Evolutionary conservation across 371 early-diverging fungal species (phyloP).

Genomic region (Coemansia sp.): DNA sequence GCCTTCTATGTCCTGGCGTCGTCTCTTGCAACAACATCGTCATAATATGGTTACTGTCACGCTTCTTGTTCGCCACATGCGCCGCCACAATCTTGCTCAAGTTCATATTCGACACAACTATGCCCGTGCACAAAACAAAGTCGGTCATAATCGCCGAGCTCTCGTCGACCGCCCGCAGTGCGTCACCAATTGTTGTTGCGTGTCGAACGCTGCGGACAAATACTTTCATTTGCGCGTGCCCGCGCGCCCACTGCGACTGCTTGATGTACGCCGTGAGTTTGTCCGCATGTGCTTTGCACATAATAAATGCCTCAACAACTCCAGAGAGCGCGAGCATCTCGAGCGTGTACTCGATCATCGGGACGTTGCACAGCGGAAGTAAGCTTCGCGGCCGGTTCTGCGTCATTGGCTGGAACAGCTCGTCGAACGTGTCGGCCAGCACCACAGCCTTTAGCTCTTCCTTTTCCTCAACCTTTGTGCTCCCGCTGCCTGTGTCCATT

Average conservation of each 20-base stretch:
- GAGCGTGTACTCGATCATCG: constrained; percentile 91
- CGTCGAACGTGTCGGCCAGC: constrained; percentile 88
- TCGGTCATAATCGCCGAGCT: constrained; percentile 78
- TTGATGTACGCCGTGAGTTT: constrained; percentile 79
- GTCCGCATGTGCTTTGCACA: constrained; percentile 82
- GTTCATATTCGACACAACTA: constrained; percentile 87
- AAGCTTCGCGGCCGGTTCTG: constrained; percentile 87
- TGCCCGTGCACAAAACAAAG: constrained; percentile 89
- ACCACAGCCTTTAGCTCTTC: constrained; percentile 77
- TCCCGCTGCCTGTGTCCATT: constrained; percentile 8
- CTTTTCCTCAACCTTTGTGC: constrained; percentile 26
- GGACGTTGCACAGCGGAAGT: constrained; percentile 90
- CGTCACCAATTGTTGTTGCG: constrained; percentile 88
- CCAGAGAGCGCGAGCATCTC: constrained; percentile 84
- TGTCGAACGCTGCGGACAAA: constrained; percentile 73
- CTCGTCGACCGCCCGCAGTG: constrained; percentile 85
- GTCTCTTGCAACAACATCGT: constrained; percentile 84
- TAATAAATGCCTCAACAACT: constrained; percentile 82
- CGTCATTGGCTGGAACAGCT: constrained; percentile 86
- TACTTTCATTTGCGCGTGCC: constrained; percentile 66
- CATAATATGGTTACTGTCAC: constrained; percentile 89
- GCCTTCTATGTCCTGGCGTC: constrained; percentile 55
- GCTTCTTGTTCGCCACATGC: constrained; percentile 65
- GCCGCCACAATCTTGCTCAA: constrained; percentile 71
- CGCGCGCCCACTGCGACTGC: constrained; percentile 74